Evolutionary conservation across 1,139 yeast species (phyloP).

Genomic region (Suhomyces terraborum): DNA sequence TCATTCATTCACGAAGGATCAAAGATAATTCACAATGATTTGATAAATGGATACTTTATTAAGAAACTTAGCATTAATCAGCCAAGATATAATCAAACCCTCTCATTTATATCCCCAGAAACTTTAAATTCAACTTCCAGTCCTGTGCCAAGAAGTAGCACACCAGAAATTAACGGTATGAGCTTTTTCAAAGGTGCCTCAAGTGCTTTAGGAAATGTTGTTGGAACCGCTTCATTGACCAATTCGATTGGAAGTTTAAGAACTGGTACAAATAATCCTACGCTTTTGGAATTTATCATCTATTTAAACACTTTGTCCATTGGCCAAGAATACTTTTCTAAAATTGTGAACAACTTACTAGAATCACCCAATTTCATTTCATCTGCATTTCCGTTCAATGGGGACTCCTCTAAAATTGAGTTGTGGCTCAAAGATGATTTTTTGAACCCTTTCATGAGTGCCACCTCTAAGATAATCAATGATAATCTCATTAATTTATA

Average conservation of each 20-base stretch:
- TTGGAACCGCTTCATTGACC: constrained; percentile 32
- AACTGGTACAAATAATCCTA: constrained; percentile 29
- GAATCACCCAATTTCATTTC: constrained; percentile 16
- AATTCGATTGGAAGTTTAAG: constrained; percentile 23
- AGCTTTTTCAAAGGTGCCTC: constrained; percentile 51
- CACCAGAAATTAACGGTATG: constrained; percentile 32
- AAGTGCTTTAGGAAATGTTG: constrained; percentile 50
- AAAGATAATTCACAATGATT: constrained; percentile 38
- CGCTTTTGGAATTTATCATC: constrained; percentile 51
- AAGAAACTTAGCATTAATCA: constrained; percentile 57
- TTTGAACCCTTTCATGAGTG: constrained; percentile 41
- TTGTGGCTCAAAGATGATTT: constrained; percentile 41
- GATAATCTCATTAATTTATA: constrained; percentile 59
- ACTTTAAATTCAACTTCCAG: constrained; percentile 20
- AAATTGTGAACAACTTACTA: constrained; percentile 43
- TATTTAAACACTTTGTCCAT: constrained; percentile 64
- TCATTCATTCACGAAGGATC: constrained; percentile 43
- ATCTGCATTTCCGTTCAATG: constrained; percentile 52
- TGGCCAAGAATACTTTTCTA: constrained; percentile 56
- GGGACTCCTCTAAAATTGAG: constrained; percentile 47
- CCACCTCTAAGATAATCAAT: constrained; percentile 48
- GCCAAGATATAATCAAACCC: constrained; percentile 52
- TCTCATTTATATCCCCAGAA: constrained; percentile 27
- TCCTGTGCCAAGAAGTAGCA: constrained; percentile 37
- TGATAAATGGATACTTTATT: constrained; percentile 43